phyloP scores from a whole-genome alignment of 2,329 filamentous ascomycete genomes.

The Cercospora berteroae region DNA sequence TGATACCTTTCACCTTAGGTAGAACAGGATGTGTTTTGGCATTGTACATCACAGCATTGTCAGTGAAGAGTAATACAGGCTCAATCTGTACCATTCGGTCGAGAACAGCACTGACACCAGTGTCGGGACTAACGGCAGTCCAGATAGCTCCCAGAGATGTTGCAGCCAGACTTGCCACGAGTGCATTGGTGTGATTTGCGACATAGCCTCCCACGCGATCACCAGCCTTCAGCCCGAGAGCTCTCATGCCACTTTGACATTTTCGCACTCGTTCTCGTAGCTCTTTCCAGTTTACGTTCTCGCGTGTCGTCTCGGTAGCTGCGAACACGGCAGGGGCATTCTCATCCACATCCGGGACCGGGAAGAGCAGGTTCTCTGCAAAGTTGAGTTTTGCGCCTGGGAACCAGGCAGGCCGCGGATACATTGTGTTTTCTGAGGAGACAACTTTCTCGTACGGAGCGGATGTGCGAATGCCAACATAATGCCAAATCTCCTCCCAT shows the following conservation, averaged over 20 bases:
- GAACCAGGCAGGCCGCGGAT: conserved; percentile 86
- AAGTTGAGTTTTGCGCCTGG: conserved; percentile 79
- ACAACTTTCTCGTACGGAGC: conserved; percentile 65
- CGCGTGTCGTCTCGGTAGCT: conserved; percentile 69
- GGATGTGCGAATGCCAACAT: conserved; percentile 71
- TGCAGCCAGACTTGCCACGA: conserved; percentile 83
- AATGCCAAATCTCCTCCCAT: conserved; percentile 84
- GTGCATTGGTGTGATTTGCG: conserved; percentile 82
- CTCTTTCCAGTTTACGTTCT: conserved; percentile 72
- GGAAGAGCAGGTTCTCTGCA: conserved; percentile 90
- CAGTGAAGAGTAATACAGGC: conserved; percentile 77
- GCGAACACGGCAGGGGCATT: conserved; percentile 71
- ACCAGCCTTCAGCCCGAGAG: conserved; percentile 60
- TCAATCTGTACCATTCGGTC: conserved; percentile 84
- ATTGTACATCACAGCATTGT: conserved; percentile 88
- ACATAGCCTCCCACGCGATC: conserved; percentile 71
- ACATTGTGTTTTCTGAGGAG: conserved; percentile 67
- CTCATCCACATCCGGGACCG: conserved; percentile 58
- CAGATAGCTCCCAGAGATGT: conserved; percentile 83
- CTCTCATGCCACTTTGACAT: conserved; percentile 69
- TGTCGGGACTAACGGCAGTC: conserved; percentile 92
- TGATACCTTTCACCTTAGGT: conserved; percentile 75
- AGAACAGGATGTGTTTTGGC: conserved; percentile 81
- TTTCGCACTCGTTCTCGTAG: conserved; percentile 73
- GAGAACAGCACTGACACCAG: conserved; percentile 83